These are phyloP conservation scores for Sporisorium iseilematis-ciliati DNA, from an alignment of 1,284 basidiomycete species.

Conservation along the genomic window DNA sequence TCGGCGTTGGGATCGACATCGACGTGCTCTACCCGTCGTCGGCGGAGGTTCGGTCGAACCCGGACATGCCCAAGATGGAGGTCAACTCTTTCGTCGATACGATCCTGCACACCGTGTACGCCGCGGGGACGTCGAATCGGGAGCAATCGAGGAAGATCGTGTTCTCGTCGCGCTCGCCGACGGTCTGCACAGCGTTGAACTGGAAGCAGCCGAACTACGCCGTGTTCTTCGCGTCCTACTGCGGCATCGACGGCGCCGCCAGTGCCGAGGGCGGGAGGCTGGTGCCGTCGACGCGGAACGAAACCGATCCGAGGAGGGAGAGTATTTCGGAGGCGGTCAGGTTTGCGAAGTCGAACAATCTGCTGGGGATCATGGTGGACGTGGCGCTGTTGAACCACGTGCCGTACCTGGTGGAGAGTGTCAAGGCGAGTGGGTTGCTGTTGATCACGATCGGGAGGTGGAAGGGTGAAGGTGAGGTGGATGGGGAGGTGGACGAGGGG, in stretches of 20 bases:
- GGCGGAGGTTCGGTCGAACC: conserved; percentile 58
- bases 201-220: conserved; percentile 99
- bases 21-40: conserved; percentile 65
- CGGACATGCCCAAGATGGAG: conserved; percentile 60
- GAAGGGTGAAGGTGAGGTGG: conserved; percentile 34
- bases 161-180: conserved; percentile 64
- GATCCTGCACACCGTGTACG: conserved; percentile 67
- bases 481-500: conserved; percentile 58
- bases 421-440: conserved; percentile 65
- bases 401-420: conserved; percentile 60
- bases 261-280: conserved; percentile 34
- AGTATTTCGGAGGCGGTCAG: conserved; percentile 92
- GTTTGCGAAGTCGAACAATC: conserved; percentile 92
- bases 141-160: conserved; percentile 64
- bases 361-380: conserved; percentile 91
- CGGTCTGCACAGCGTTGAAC: conserved; percentile 79
- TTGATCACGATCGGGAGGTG: conserved; percentile 63
- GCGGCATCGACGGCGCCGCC: conserved; percentile 75
- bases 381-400: conserved; percentile 73
- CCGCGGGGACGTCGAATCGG: conserved; percentile 57
- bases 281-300: conserved; percentile 71
- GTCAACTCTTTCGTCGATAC: conserved; percentile 68
- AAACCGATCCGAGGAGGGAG: conserved; percentile 74
- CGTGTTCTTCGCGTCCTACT: conserved; percentile 91
- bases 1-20: conserved; percentile 61